Percentiles rank a stretch among this genome's conserved stretches.
Evolutionary conservation across 805 yeast species (phyloP).

Genomic region (Candida gorgasii): DNA sequence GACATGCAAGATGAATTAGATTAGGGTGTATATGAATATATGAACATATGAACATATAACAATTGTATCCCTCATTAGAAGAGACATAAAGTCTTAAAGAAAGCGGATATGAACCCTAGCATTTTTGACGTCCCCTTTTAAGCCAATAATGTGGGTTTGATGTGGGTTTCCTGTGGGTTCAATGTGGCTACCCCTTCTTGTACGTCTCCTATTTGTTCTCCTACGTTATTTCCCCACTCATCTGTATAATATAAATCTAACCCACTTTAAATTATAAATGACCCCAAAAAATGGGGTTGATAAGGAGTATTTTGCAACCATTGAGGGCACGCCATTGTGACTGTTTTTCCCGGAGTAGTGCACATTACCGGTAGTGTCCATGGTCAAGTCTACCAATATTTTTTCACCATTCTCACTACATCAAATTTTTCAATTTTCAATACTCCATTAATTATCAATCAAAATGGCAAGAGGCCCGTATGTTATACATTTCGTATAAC

Average conservation of each 20-base stretch:
- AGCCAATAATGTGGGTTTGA: too few relatives aligned
- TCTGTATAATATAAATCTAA: not conserved
- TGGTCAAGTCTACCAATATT: not conserved
- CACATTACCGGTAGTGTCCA: not conserved
- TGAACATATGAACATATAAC: too few relatives aligned
- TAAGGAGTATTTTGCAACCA: slow-evolving; percentile 6
- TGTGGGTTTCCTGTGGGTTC: too few relatives aligned
- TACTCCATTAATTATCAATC: slow-evolving; percentile 13
- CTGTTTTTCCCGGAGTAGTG: not conserved
- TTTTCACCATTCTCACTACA: not conserved
- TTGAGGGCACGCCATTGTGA: not conserved
- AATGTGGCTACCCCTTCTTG: not conserved
- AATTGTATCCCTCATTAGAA: too few relatives aligned
- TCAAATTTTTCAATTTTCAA: slow-evolving; percentile 6
- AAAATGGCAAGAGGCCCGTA: slow-evolving; percentile 58
- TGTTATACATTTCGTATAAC: slow-evolving; percentile 23
- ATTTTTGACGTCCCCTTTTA: not conserved
- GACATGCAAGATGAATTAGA: not conserved
- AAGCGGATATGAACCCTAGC: not conserved
- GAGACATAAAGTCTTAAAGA: too few relatives aligned
- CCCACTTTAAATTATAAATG: slow-evolving; percentile 4
- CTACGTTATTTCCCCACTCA: slow-evolving; percentile 6
- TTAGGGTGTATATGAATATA: not conserved
- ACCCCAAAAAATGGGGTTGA: slow-evolving; percentile 7
- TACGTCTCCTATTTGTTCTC: not conserved